Evolutionary conservation across 2,329 filamentous ascomycete species (phyloP).

Genomic region (Hypoxylon sp.): DNA sequence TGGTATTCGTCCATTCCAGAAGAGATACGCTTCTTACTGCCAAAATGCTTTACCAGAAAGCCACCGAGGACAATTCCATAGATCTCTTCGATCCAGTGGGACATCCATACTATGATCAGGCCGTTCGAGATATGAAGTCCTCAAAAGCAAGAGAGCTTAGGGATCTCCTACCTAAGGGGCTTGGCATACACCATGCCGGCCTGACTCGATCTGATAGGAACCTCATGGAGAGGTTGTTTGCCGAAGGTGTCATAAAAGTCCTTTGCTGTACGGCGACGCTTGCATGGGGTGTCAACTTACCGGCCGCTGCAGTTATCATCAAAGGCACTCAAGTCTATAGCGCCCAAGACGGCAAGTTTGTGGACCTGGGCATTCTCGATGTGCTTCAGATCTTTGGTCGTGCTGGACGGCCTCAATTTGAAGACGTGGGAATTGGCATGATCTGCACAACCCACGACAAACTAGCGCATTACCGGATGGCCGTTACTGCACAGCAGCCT

Average conservation of each 20-base stretch:
- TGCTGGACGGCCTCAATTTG: slow-evolving; percentile 96
- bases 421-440: slow-evolving; percentile 97
- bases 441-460: slow-evolving; percentile 98
- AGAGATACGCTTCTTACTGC: slow-evolving; percentile 94
- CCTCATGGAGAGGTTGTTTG: slow-evolving; percentile 92
- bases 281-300: slow-evolving; percentile 98
- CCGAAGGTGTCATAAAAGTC: slow-evolving; percentile 92
- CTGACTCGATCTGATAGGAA: slow-evolving; percentile 96
- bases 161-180: slow-evolving; percentile 88
- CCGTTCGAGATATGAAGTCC: slow-evolving; percentile 84
- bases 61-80: slow-evolving; percentile 80
- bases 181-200: slow-evolving; percentile 96
- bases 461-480: slow-evolving; percentile 88
- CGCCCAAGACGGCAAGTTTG: slow-evolving; percentile 94
- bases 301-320: slow-evolving; percentile 95
- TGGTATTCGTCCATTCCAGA: slow-evolving; percentile 98
- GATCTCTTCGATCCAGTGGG: slow-evolving; percentile 85
- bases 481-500: slow-evolving; percentile 94
- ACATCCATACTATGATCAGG: slow-evolving; percentile 84
- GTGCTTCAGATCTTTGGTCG: slow-evolving; percentile 98
- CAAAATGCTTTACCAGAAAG: slow-evolving; percentile 86
- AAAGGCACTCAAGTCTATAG: slow-evolving; percentile 99
- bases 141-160: slow-evolving; percentile 88
- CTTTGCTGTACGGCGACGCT: slow-evolving; percentile 98
- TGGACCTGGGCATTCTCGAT: slow-evolving; percentile 95